A percentile compares a stretch with the other conserved stretches of the same genome.
Evolutionary conservation across 2,329 filamentous ascomycete genomes (phyloP).

Genomic region (Penicillium occitanis): DNA sequence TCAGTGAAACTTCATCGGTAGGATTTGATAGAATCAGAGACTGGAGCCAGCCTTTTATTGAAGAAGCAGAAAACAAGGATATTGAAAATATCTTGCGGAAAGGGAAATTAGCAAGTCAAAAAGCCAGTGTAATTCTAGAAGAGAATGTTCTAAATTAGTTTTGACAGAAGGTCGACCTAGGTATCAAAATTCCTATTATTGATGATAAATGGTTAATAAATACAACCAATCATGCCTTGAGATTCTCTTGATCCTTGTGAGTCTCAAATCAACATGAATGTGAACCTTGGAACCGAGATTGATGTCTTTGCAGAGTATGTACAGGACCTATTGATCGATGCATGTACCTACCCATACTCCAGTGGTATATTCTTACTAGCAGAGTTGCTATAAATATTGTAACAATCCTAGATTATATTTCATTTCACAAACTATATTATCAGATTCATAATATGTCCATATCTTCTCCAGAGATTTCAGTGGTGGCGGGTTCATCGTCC

Average conservation of each 20-base stretch:
- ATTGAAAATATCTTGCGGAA: neutral
- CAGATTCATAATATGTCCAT: neutral
- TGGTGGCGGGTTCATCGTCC: neutral
- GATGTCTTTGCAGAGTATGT: too few relatives aligned
- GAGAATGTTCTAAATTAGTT: neutral
- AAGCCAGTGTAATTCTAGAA: neutral
- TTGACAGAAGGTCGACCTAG: neutral
- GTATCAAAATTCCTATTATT: neutral
- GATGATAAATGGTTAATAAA: too few relatives aligned
- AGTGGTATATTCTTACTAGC: too few relatives aligned
- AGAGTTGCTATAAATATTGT: too few relatives aligned
- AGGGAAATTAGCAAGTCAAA: neutral
- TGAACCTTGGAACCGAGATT: too few relatives aligned
- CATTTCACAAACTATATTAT: too few relatives aligned
- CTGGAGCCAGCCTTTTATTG: neutral
- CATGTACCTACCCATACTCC: neutral
- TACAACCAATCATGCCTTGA: too few relatives aligned
- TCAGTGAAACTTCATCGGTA: neutral
- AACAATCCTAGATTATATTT: neutral
- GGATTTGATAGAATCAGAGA: neutral
- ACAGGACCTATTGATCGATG: neutral
- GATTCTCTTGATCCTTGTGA: too few relatives aligned
- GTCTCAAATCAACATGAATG: too few relatives aligned
- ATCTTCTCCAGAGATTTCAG: neutral
- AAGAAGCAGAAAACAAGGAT: neutral